A percentile compares a stretch with the other conserved stretches of the same genome.
Evolutionary conservation across 1,284 basidiomycete genomes (phyloP).

Genomic region (Schizophyllum amplum): DNA sequence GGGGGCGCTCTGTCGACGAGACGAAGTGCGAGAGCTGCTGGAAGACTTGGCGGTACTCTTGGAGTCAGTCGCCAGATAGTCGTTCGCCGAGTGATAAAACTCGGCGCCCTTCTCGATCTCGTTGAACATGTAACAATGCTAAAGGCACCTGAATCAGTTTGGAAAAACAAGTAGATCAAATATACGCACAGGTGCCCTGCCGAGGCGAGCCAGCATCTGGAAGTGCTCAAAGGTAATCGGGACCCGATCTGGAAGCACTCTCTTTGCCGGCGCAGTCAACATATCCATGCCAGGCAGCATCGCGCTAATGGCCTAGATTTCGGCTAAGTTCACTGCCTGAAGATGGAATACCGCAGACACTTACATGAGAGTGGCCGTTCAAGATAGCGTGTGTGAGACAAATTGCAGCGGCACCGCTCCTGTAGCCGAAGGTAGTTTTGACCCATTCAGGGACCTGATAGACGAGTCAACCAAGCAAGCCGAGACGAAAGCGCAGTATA

Average conservation of each 20-base stretch:
- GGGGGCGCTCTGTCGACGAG: neutral
- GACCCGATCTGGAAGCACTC: slow-evolving; percentile 21
- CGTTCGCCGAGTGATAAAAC: slow-evolving; percentile 60
- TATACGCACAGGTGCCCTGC: slow-evolving; percentile 43
- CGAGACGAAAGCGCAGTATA: neutral
- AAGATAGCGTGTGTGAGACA: slow-evolving; percentile 65
- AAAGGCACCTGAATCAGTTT: neutral
- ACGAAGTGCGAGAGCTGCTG: neutral
- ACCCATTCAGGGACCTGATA: slow-evolving; percentile 51
- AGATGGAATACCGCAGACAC: slow-evolving; percentile 15
- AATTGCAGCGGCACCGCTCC: slow-evolving; percentile 49
- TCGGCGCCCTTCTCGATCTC: slow-evolving; percentile 55
- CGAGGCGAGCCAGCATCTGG: slow-evolving; percentile 55
- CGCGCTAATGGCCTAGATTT: too few species aligned
- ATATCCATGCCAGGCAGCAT: too few species aligned
- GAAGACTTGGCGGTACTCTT: neutral
- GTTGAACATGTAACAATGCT: slow-evolving; percentile 46
- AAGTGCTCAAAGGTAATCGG: slow-evolving; percentile 72
- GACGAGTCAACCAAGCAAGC: slow-evolving; percentile 7
- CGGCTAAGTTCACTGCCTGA: too few species aligned
- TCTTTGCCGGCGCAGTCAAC: neutral
- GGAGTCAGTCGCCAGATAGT: slow-evolving; percentile 36
- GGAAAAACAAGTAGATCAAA: neutral
- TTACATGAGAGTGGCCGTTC: slow-evolving; percentile 49
- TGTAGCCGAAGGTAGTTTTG: slow-evolving; percentile 43